Conservation (phyloP, 2,329 filamentous ascomycete genomes). For the Pseudogymnoascus sp. region DNA sequence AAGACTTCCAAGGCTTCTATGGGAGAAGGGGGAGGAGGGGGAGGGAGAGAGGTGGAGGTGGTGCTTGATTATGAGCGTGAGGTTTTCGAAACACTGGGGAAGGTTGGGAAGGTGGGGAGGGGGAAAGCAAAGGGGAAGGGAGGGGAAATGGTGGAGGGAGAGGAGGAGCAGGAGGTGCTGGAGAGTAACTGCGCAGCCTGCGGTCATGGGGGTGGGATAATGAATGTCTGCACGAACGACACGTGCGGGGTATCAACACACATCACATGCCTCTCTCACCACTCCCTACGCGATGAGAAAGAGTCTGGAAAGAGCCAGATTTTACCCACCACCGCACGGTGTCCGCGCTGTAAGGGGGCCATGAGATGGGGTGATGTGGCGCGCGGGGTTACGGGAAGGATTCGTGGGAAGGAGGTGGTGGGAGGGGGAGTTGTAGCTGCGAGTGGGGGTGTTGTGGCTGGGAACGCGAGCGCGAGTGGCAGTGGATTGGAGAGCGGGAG, state of each 20-base stretch:
- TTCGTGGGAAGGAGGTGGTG: conserved; percentile 61
- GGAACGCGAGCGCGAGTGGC: background rate
- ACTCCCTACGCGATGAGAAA: conserved; percentile 38
- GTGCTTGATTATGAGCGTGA: background rate
- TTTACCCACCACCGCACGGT: conserved; percentile 60
- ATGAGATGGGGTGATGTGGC: conserved; percentile 70
- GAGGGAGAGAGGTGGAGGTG: background rate
- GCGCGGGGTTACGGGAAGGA: conserved; percentile 69
- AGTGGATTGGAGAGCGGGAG: background rate
- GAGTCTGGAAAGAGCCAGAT: conserved; percentile 38
- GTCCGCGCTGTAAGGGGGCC: conserved; percentile 57
- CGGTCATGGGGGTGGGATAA: conserved; percentile 40
- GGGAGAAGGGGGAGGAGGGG: background rate
- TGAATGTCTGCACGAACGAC: conserved; percentile 47
- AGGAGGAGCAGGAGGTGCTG: background rate
- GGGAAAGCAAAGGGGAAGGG: background rate
- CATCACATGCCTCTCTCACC: conserved; percentile 49
- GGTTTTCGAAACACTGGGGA: background rate
- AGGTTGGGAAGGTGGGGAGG: background rate
- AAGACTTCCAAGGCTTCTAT: no score
- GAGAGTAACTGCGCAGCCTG: background rate
- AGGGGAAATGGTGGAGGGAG: background rate
- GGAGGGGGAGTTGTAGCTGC: conserved; percentile 25
- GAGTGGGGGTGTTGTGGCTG: background rate
- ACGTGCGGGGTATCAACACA: conserved; percentile 51